Base-by-base conservation (phyloP, 768 basidiomycete genomes). In the Collybia nuda region DNA sequence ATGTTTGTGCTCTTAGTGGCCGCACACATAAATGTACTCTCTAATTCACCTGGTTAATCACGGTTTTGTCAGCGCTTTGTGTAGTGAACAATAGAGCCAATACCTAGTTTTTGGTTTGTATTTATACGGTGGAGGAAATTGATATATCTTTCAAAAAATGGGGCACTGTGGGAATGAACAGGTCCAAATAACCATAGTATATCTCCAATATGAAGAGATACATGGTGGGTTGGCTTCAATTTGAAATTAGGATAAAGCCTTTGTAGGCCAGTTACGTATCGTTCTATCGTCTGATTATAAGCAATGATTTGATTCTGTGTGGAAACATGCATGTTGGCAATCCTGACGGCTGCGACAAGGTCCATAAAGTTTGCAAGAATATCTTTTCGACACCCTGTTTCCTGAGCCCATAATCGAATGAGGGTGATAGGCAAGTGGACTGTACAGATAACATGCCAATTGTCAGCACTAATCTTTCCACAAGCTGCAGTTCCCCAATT, bases 361-460 rank as follows among this genome's bases (percentile, higher is more conserved):
- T 68, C 56, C 49, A 71, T 54, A 48, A 66, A 70, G 48, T 72
- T 69, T 2, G 46, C 38, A 5, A 73, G 55, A 41, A 66, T 52
- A 7, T 3, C 24, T 7, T 26, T 26, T 6, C 53, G 40, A 6
- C 54, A 21, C 14, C 47, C 46, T 0, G 62, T 58, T 1, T 54
- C 53, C 17, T 42, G 18, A 0, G 62, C 59, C 73, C 72, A 76
- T 0, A 71, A 51, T 6, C 68, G 59, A 14, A 69, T 62, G 2
- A 75, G 56, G 1, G 69, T 70, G 32, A 74, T 61, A 0, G 62
- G 56, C 0, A 74, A 46, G 47, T 70, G 63, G 15, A 75, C 58
- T 0, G 61, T 60, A 48, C 65, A 66, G 4, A 64, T 51, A 1
- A 60, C 60, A 3, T 66, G 44, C 66, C 68, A 74, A 24, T 75